Evolutionary conservation across 106 monocot species (phyloP).

Genomic region (Agapanthus africanus): DNA sequence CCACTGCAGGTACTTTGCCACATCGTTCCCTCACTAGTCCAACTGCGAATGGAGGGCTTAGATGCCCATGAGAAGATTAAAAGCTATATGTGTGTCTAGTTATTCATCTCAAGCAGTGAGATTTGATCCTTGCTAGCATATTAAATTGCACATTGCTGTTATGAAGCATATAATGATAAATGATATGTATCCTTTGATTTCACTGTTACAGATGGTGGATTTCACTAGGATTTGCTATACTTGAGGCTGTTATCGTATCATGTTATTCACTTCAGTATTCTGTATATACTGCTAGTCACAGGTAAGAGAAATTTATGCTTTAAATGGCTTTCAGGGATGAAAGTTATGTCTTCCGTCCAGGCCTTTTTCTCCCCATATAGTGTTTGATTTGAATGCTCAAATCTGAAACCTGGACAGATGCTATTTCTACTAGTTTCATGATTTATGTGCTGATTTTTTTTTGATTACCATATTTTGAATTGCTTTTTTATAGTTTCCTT

Average conservation of each 20-base stretch:
- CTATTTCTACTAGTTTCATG: no score
- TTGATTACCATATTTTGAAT: not conserved
- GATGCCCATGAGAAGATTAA: conserved; percentile 99
- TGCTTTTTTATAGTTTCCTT: not conserved
- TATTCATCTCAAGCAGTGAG: conserved; percentile 62
- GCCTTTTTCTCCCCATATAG: no score
- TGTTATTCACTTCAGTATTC: conserved; percentile 92
- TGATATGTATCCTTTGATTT: conserved; percentile 7
- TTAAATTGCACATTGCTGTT: conserved; percentile 3
- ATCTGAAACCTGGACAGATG: no score
- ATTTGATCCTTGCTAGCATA: conserved; percentile 16
- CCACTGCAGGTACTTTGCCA: conserved; percentile 74
- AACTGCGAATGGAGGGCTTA: conserved; percentile 95
- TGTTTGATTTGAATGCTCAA: no score
- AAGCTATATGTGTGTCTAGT: conserved; percentile 95
- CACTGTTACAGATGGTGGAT: conserved; percentile 76
- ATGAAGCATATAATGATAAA: not conserved
- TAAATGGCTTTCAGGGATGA: not conserved
- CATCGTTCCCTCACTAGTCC: conserved; percentile 78
- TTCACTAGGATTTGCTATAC: conserved; percentile 75
- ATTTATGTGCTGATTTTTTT: not conserved
- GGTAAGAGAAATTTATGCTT: conserved; percentile 24
- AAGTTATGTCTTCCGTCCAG: no score
- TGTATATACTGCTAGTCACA: conserved; percentile 75
- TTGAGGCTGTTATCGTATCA: conserved; percentile 75